Base-by-base conservation (phyloP, 768 basidiomycete genomes). In the Sarcodon aspratus region DNA sequence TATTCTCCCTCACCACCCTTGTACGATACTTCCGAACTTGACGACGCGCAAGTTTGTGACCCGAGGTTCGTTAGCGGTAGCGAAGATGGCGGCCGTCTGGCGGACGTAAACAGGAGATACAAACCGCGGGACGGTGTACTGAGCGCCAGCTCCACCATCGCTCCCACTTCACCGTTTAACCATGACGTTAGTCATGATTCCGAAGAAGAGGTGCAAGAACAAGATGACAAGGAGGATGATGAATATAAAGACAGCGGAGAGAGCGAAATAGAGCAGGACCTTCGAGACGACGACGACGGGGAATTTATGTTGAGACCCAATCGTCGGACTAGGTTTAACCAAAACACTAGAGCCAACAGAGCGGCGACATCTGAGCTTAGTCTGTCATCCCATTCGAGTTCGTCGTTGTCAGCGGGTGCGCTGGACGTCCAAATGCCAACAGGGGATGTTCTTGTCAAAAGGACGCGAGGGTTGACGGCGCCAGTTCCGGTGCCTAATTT, bases 401-500 rank as follows among this genome's bases (percentile, higher is more conserved):
- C 47, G 11, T 36, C 47, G 34, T n/a, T 44, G 48, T n/a, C 36
- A 46, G 44, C 57, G 49, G 47, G 45, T 50, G 3, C 48, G 51
- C 12, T 49, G 35, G 44, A 36, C 6, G 46, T 49, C 3, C 52
- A 46, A n/a, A 46, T 49, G 38, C 38, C 54, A 6, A 48, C 53
- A 36, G 36, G 48, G 45, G 44, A 45, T n/a, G 46, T 48, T 32
- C 45, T 32, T 46, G 3, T 44, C 53, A 53, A 46, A 45, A 47
- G 21, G 35, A 48, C 45, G 40, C 57, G 56, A 36, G 75, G 76
- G 50, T 73, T 73, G 9, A 69, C 73, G 6, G 72, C 79, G 44
- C 84, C 84, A 18, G 70, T 80, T 27, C 84, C 84, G 10, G 82
- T 86, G 37, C 84, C 85, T 34, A 82, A 85, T 62, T 60, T 88